Conservation (phyloP, 345 rosid species). For the Gossypioides kirkii region DNA sequence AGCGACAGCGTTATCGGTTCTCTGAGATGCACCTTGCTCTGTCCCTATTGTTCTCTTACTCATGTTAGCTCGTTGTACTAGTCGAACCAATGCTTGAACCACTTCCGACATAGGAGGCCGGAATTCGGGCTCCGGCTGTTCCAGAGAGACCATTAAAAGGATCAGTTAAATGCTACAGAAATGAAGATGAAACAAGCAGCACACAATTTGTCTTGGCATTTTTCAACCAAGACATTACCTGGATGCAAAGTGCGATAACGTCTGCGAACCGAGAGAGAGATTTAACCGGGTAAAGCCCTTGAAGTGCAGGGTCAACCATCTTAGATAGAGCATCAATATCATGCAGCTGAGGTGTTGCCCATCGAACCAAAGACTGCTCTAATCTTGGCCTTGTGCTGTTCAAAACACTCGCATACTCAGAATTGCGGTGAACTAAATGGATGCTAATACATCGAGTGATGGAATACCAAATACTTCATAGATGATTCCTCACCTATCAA, state of each 20-base stretch:
- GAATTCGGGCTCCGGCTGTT: conserved; percentile 96
- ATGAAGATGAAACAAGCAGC: not conserved
- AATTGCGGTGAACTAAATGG: not conserved
- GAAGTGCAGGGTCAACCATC: conserved; percentile 96
- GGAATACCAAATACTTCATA: not conserved
- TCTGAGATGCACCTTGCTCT: conserved; percentile 50
- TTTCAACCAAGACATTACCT: conserved; percentile 45
- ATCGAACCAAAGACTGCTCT: conserved; percentile 93
- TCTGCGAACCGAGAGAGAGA: conserved; percentile 98
- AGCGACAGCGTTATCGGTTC: conserved; percentile 18
- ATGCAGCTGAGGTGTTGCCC: conserved; percentile 99
- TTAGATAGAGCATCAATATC: conserved; percentile 91
- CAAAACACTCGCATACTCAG: conserved; percentile 8
- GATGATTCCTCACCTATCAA: conserved; percentile 59
- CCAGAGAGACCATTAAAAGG: not conserved
- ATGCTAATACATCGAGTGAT: not conserved
- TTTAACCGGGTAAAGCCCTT: conserved; percentile 92
- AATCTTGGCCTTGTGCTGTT: conserved; percentile 78
- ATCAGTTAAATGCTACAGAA: not conserved
- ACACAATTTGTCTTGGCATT: not conserved
- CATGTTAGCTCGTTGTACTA: conserved; percentile 96
- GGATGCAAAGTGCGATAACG: conserved; percentile 96
- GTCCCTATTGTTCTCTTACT: conserved; percentile 83
- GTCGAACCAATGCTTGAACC: conserved; percentile 86
- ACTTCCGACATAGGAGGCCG: conserved; percentile 99